These are phyloP conservation scores for Helminthosporium solani DNA, from an alignment of 2,329 filamentous ascomycete species.

Conservation along the genomic window DNA sequence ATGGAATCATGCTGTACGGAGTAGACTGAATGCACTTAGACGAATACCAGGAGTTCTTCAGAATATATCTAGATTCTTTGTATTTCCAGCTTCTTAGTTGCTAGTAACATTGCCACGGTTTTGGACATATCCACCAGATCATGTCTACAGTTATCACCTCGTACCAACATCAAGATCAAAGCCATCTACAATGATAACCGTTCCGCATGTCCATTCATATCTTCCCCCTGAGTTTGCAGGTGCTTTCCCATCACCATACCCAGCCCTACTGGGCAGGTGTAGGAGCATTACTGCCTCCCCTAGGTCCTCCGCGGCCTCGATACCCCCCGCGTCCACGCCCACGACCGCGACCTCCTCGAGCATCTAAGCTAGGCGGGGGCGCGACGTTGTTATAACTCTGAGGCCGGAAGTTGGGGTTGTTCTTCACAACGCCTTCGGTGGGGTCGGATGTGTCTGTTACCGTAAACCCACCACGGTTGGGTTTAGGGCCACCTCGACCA, in stretches of 20 bases:
- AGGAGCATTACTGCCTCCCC: slow-evolving; percentile 24
- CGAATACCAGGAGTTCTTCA: too few relatives aligned
- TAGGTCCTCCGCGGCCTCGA: slow-evolving; percentile 31
- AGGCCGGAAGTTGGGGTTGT: slow-evolving; percentile 59
- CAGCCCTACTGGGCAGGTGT: slow-evolving; percentile 18
- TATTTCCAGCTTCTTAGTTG: too few relatives aligned
- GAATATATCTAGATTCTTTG: too few relatives aligned
- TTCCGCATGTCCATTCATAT: background rate
- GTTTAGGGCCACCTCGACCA: slow-evolving; percentile 42
- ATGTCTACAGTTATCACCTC: too few relatives aligned
- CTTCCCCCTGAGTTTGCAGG: background rate
- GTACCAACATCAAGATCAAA: background rate
- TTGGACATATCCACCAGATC: too few relatives aligned
- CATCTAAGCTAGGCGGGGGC: slow-evolving; percentile 39
- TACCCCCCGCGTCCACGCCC: slow-evolving; percentile 29
- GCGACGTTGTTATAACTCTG: slow-evolving; percentile 46
- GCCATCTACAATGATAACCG: background rate
- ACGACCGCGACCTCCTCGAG: slow-evolving; percentile 32
- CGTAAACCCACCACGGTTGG: slow-evolving; percentile 48
- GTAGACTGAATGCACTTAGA: too few relatives aligned
- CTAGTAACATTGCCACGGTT: too few relatives aligned
- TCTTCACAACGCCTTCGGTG: slow-evolving; percentile 53
- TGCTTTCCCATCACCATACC: background rate
- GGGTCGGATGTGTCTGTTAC: slow-evolving; percentile 53
- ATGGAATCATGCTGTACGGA: too few relatives aligned